phyloP scores from a whole-genome alignment of 129 eudicot species.

The Oenanthe sinensis region DNA sequence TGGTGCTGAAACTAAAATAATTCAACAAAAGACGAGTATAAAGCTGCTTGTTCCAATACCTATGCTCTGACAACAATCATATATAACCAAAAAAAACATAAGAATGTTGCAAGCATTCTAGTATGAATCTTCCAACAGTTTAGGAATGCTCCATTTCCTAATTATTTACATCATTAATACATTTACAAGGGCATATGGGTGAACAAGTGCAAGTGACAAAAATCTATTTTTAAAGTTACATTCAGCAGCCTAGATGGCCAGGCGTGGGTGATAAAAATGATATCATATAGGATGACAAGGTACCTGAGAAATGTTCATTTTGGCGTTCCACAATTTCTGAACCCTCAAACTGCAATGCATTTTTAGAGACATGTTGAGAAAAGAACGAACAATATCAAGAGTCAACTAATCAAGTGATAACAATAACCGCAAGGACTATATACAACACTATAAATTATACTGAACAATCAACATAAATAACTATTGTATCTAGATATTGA shows the following conservation, averaged over 20 bases:
- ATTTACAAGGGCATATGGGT: not conserved
- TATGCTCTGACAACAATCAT: not conserved
- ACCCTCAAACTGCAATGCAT: slow-evolving; percentile 87
- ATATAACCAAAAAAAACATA: not conserved
- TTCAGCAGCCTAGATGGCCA: not conserved
- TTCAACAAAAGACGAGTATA: not conserved
- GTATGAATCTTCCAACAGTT: not conserved
- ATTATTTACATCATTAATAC: not conserved
- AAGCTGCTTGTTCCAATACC: not conserved
- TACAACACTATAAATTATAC: not conserved
- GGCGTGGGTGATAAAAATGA: not conserved
- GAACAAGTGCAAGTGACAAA: not conserved
- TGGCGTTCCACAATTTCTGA: slow-evolving; percentile 72
- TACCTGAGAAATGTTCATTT: slow-evolving; percentile 83
- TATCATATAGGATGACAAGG: not conserved
- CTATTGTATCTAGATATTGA: not conserved
- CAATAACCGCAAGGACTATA: not conserved
- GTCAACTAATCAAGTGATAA: not conserved
- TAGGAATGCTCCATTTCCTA: not conserved
- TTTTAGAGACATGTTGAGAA: not conserved
- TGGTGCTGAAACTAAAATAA: not conserved
- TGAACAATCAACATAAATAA: not conserved
- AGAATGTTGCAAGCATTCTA: not conserved
- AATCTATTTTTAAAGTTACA: not conserved
- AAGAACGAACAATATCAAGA: not conserved